Evolutionary conservation across 805 yeast species (phyloP).

Genomic region (Tetrapisispora namnaoensis): DNA sequence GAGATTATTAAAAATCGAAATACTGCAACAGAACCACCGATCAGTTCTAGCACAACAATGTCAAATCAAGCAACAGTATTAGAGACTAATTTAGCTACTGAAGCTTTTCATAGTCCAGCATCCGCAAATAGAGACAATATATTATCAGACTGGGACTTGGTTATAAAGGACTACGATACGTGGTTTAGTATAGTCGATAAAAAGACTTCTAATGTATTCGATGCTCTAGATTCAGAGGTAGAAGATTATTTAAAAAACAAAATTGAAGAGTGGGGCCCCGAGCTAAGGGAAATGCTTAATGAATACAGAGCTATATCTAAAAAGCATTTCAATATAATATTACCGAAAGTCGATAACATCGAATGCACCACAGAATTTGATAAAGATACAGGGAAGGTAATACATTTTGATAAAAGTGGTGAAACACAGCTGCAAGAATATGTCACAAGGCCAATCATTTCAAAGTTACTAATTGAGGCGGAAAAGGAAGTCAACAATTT

Average conservation of each 20-base stretch:
- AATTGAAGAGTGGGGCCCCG: slow-evolving; percentile 22
- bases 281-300: slow-evolving; percentile 30
- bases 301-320: slow-evolving; percentile 23
- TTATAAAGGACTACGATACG: slow-evolving; percentile 29
- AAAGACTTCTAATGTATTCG: slow-evolving; percentile 32
- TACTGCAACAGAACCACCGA: not conserved
- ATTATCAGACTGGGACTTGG: slow-evolving; percentile 1
- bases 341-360: slow-evolving; percentile 31
- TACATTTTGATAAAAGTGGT: slow-evolving; percentile 29
- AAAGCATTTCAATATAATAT: slow-evolving; percentile 20
- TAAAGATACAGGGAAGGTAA: slow-evolving; percentile 27
- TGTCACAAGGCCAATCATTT: slow-evolving; percentile 39
- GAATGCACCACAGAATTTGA: slow-evolving; percentile 28
- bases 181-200: slow-evolving; percentile 32
- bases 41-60: not conserved
- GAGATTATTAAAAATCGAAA: not conserved
- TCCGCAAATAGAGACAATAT: not conserved
- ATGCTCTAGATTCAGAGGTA: slow-evolving; percentile 33
- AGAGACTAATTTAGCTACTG: not conserved
- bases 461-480: slow-evolving; percentile 23
- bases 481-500: slow-evolving; percentile 4
- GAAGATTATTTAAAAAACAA: slow-evolving; percentile 21
- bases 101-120: not conserved
- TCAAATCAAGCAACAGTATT: not conserved
- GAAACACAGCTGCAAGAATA: slow-evolving; percentile 29